Conservation (phyloP, 176 grass and related monocot genomes). For the Bonia amplexicaulis region DNA sequence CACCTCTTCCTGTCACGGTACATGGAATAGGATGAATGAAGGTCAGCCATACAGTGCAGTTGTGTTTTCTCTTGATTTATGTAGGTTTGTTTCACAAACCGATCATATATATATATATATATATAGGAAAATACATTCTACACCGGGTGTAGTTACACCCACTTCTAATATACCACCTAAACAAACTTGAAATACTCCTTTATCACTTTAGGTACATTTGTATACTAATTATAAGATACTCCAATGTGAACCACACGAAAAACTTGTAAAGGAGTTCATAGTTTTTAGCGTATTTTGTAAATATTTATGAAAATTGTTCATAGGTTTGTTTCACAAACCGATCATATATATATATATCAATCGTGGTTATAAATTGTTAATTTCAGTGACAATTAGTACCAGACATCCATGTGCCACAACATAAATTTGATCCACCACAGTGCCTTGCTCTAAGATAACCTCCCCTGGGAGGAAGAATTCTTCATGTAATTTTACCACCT, state of each 20-base stretch:
- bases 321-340: not conserved
- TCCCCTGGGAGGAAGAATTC: conserved; percentile 54
- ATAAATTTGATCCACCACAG: conserved; percentile 53
- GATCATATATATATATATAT: too few relatives aligned
- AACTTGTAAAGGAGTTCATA: too few relatives aligned
- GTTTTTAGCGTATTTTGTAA: too few relatives aligned
- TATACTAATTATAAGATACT: too few relatives aligned
- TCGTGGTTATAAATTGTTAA: not conserved
- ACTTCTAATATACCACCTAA: too few relatives aligned
- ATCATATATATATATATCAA: too few relatives aligned
- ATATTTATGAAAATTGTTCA: too few relatives aligned
- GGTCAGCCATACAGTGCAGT: not conserved
- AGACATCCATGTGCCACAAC: conserved; percentile 61
- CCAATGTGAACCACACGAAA: too few relatives aligned
- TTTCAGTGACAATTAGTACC: conserved; percentile 37
- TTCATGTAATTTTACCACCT: conserved; percentile 66
- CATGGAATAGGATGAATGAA: not conserved
- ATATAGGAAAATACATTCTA: too few relatives aligned
- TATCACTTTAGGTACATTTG: too few relatives aligned
- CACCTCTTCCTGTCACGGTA: conserved; percentile 49
- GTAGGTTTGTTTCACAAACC: not conserved
- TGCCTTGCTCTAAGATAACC: conserved; percentile 49
- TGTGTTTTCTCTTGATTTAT: not conserved
- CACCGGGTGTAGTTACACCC: too few relatives aligned
- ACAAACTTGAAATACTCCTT: too few relatives aligned